These are phyloP conservation scores for Alloascoidea hylecoeti DNA, from an alignment of 805 yeast genomes.

Conservation along the genomic window DNA sequence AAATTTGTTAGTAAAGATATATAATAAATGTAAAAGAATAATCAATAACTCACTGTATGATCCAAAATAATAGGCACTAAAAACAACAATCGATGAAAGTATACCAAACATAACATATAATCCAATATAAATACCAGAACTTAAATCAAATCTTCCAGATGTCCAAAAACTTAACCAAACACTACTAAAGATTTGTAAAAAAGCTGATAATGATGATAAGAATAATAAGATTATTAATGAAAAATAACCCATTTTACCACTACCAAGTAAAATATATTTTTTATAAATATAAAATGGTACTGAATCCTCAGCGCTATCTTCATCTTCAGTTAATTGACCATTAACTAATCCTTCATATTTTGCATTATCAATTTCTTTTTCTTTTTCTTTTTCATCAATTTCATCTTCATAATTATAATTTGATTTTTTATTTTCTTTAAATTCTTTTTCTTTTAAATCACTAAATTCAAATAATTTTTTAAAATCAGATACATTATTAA, in stretches of 20 bases:
- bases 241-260: slow-evolving; percentile 40
- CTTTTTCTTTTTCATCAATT: slow-evolving; percentile 11
- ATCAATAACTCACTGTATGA: slow-evolving; percentile 8
- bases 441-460: slow-evolving; percentile 18
- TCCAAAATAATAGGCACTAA: slow-evolving; percentile 23
- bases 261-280: slow-evolving; percentile 35
- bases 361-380: slow-evolving; percentile 3
- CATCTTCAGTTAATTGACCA: slow-evolving; percentile 6
- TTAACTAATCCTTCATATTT: slow-evolving; percentile 10
- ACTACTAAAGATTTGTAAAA: slow-evolving; percentile 47
- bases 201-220: slow-evolving; percentile 28
- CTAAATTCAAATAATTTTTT: slow-evolving; percentile 34
- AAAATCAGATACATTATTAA: slow-evolving; percentile 29
- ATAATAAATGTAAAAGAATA: slow-evolving; percentile 19
- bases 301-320: slow-evolving; percentile 6
- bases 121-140: slow-evolving; percentile 57
- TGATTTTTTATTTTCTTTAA: slow-evolving; percentile 12
- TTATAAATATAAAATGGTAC: slow-evolving; percentile 26
- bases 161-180: slow-evolving; percentile 85
- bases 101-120: slow-evolving; percentile 35
- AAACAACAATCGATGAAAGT: slow-evolving; percentile 35
- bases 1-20: slow-evolving; percentile 33
- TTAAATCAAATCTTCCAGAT: slow-evolving; percentile 30
- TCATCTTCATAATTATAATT: no score
- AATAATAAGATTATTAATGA: slow-evolving; percentile 17